Evolutionary conservation across 768 basidiomycete genomes (phyloP).

Genomic region (Pseudohyphozyma bogoriensis): DNA sequence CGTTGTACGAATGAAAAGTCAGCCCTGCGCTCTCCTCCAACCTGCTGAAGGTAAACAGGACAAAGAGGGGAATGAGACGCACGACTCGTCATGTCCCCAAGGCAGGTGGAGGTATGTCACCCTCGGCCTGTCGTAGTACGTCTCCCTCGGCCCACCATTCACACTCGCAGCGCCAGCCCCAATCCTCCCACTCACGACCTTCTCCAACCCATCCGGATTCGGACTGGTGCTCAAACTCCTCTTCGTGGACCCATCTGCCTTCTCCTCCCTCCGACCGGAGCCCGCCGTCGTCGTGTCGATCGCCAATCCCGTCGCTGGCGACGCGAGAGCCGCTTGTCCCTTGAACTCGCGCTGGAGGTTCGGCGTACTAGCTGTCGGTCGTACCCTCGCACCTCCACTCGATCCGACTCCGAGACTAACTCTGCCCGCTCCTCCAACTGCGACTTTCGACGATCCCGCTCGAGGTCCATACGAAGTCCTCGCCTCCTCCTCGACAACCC

Average conservation of each 20-base stretch:
- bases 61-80: no score
- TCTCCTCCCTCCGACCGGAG: no score
- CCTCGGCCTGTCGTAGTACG: background rate
- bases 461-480: background rate
- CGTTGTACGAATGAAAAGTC: no score
- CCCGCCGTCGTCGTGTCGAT: background rate
- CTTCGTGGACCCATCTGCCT: no score
- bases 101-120: slow-evolving; percentile 56
- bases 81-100: slow-evolving; percentile 90
- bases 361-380: slow-evolving; percentile 59
- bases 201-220: no score
- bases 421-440: background rate
- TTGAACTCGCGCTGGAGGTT: slow-evolving; percentile 42
- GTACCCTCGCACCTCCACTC: slow-evolving; percentile 37
- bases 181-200: no score
- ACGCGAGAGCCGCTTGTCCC: slow-evolving; percentile 1
- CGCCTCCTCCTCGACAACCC: slow-evolving; percentile 20
- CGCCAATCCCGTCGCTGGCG: background rate
- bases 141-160: no score
- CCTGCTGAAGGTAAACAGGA: no score
- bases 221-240: no score
- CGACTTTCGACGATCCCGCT: background rate
- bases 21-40: no score
- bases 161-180: no score
- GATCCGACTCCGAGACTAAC: background rate